phyloP scores from a whole-genome alignment of 345 rosid species.

The Pistacia integerrima region DNA sequence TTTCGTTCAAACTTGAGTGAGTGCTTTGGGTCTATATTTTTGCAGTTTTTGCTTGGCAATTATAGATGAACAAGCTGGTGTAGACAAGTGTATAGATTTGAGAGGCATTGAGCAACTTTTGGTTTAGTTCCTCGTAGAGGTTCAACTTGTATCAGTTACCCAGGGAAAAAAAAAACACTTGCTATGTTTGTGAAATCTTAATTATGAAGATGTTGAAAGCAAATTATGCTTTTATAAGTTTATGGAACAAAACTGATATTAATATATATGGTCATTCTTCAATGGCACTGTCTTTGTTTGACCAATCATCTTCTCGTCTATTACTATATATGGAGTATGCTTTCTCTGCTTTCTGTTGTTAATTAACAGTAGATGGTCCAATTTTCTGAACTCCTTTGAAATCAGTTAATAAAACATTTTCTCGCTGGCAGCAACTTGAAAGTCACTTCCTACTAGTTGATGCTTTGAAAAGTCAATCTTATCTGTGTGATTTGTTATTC shows the following conservation, averaged over 20 bases:
- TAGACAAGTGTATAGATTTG: not conserved
- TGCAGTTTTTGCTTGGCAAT: conserved; percentile 13
- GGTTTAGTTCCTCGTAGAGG: not conserved
- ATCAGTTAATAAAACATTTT: not conserved
- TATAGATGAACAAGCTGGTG: not conserved
- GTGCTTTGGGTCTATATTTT: not conserved
- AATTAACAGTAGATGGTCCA: not conserved
- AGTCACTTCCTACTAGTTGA: not conserved
- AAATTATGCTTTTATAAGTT: not conserved
- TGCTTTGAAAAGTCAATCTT: not conserved
- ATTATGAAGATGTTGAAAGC: not conserved
- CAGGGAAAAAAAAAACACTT: not conserved
- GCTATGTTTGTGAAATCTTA: not conserved
- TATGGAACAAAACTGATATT: not conserved
- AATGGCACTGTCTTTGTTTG: not conserved
- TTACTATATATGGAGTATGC: not conserved
- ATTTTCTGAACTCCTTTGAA: not conserved
- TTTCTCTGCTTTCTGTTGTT: not conserved
- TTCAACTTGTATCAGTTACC: not conserved
- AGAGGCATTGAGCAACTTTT: not conserved
- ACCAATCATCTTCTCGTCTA: not conserved
- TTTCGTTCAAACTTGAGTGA: not conserved
- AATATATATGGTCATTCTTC: not conserved
- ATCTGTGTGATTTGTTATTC: not conserved
- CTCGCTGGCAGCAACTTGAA: not conserved